phyloP scores from a whole-genome alignment of 495 filamentous ascomycete genomes.

The Achaetomiella virescens region DNA sequence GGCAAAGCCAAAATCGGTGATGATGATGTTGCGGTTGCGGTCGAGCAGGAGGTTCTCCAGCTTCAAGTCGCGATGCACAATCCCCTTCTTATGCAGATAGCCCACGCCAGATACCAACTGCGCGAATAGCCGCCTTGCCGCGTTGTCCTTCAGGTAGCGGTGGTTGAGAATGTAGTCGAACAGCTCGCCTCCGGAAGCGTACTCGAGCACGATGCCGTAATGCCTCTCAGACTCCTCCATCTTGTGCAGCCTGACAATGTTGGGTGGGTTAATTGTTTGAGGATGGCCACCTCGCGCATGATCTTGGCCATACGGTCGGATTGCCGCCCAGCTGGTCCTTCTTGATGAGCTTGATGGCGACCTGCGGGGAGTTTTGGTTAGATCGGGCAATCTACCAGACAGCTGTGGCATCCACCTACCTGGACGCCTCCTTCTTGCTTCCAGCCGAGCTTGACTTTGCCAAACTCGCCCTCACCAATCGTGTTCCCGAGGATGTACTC shows the following conservation, averaged over 20 bases:
- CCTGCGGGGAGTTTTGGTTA: conserved; percentile 44
- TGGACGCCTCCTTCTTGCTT: conserved; percentile 86
- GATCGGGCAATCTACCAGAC: neutral
- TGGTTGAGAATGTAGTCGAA: conserved; percentile 98
- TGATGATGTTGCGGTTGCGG: conserved; percentile 96
- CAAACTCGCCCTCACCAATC: conserved; percentile 97
- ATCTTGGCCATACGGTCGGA: conserved; percentile 89
- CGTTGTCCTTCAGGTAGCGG: conserved; percentile 88
- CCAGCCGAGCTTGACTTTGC: conserved; percentile 99
- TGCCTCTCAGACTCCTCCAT: conserved; percentile 97
- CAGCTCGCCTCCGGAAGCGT: conserved; percentile 93
- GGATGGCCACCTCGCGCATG: conserved; percentile 88
- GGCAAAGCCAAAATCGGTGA: conserved; percentile 98
- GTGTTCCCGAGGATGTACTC: conserved; percentile 94
- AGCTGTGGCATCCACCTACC: conserved; percentile 34
- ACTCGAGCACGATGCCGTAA: conserved; percentile 97
- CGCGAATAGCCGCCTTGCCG: conserved; percentile 86
- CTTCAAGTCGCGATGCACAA: conserved; percentile 96
- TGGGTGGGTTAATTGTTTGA: conserved; percentile 83
- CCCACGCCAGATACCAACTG: conserved; percentile 95
- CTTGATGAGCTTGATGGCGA: conserved; percentile 97
- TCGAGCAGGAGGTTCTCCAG: conserved; percentile 94
- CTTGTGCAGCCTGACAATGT: conserved; percentile 95
- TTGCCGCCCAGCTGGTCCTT: conserved; percentile 82
- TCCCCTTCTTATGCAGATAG: conserved; percentile 98